Evolutionary conservation across 805 yeast species (phyloP).

Genomic region (Myxozyma neglecta): DNA sequence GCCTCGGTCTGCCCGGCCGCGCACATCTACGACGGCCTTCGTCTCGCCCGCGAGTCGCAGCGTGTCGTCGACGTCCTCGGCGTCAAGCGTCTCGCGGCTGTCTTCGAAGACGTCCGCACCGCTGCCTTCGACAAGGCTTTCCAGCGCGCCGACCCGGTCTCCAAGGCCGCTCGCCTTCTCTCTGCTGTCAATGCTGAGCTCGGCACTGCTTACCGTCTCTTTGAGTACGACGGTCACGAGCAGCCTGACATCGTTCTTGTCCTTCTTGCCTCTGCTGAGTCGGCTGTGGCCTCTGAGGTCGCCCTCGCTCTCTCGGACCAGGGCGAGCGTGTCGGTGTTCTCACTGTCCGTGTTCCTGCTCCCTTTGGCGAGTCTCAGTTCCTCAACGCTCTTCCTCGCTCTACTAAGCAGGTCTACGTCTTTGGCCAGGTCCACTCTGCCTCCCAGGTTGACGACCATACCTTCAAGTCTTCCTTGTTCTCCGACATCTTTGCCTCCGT

Average conservation of each 20-base stretch:
- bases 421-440: constrained; percentile 55
- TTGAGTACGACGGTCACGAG: constrained; percentile 67
- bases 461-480: constrained; percentile 52
- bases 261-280: constrained; percentile 71
- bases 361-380: constrained; percentile 74
- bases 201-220: constrained; percentile 57
- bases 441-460: constrained; percentile 37
- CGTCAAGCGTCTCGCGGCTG: constrained; percentile 39
- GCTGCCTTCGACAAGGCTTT: constrained; percentile 10
- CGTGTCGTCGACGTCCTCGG: constrained; percentile 37
- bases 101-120: constrained; percentile 26
- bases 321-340: constrained; percentile 55
- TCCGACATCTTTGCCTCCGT: constrained; percentile 73
- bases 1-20: constrained; percentile 57
- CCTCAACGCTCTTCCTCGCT: constrained; percentile 55
- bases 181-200: constrained; percentile 53
- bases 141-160: constrained; percentile 23
- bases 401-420: constrained; percentile 63
- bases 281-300: constrained; percentile 53
- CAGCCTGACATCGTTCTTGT: constrained; percentile 75
- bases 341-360: constrained; percentile 72
- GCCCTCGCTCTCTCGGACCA: constrained; percentile 43
- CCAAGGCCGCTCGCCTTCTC: constrained; percentile 41
- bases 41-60: constrained; percentile 54
- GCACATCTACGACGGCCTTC: constrained; percentile 79